Percentiles rank a stretch among this genome's conserved stretches.
phyloP scores from a whole-genome alignment of 1,284 basidiomycete species.

The Hypsizygus ulmarius region DNA sequence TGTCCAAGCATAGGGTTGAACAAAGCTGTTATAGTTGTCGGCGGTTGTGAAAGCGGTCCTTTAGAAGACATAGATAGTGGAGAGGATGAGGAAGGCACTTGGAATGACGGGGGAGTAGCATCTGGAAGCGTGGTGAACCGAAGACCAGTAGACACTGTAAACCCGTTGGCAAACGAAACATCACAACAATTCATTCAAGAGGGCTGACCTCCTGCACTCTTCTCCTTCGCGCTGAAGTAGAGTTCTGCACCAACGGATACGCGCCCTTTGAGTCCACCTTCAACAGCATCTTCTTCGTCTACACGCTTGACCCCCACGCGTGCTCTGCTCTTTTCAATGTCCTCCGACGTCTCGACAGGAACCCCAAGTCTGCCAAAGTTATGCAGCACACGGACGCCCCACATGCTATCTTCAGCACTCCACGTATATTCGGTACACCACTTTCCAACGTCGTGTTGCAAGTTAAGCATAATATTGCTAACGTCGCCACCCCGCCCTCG shows the following conservation, averaged over 20 bases:
- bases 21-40: constrained; percentile 91
- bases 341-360: constrained; percentile 32
- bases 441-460: constrained; percentile 91
- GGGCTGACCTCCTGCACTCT: constrained; percentile 83
- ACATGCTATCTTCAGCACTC: constrained; percentile 92
- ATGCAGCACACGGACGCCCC: constrained; percentile 86
- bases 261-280: constrained; percentile 85
- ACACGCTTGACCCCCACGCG: constrained; percentile 57
- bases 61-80: constrained; percentile 31
- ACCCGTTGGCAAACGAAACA: constrained; percentile 5
- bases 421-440: constrained; percentile 96
- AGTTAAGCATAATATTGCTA: constrained; percentile 82
- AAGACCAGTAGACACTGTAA: constrained; percentile 85
- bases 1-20: constrained; percentile 98
- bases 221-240: constrained; percentile 91
- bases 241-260: constrained; percentile 92
- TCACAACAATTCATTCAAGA: not conserved
- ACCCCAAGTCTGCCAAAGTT: constrained; percentile 76
- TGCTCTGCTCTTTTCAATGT: constrained; percentile 26
- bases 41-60: constrained; percentile 61
- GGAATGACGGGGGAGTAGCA: constrained; percentile 62
- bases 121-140: constrained; percentile 90
- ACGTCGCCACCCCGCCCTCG: constrained; percentile 42
- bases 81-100: constrained; percentile 42
- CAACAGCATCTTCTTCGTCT: constrained; percentile 88